Evolutionary conservation across 2,329 filamentous ascomycete species (phyloP), one percentile per base, ranked within the genome.

Genomic region (Fusarium sp.): DNA sequence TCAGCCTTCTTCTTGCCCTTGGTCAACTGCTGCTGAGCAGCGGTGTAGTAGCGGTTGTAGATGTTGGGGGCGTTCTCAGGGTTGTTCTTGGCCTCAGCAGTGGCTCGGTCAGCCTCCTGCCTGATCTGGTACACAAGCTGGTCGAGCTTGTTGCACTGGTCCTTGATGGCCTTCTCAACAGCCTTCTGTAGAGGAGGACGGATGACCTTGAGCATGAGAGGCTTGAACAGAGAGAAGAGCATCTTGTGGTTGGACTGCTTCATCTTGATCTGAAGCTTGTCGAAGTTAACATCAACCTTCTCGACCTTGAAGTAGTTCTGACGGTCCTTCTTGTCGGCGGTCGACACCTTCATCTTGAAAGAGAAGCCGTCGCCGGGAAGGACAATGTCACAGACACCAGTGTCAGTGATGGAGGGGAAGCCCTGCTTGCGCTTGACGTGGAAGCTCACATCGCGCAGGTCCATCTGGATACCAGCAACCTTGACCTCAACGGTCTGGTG

Each of bases 171-270:
- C 80, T 94, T 92, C 81, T 97, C 94, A 2, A 96, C 79, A 2
- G 90, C 90, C 83, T 95, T 96, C 77, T 95, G 88, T 56, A 99
- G 82, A 15, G 87, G 90, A 31, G 94, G 93, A 43, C 91, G 89
- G 70, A 99, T 85, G 26, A 93, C 87, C 79, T 89, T 92, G 74
- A 97, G 84, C 66, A 96, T 83, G 25, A 98, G 75, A 5, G 93
- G 92, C 84, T 97, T 97, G 83, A 94, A 90, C 34, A 97, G 74
- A 51, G 81, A 81, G 77, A 98, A 97, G 22, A 98, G 83, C 11
- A 95, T 73, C 85, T 97, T 99, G 85, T 98, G 93, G 76, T 90
- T 96, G 48, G 93, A 97, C 82, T 97, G 88, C 84, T 93, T 93
- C 66, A 99, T 77, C 81, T 96, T 97, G 80, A 99, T 88, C 69